Conservation (phyloP, 257 asterid species). For the Datura wrightii region DNA sequence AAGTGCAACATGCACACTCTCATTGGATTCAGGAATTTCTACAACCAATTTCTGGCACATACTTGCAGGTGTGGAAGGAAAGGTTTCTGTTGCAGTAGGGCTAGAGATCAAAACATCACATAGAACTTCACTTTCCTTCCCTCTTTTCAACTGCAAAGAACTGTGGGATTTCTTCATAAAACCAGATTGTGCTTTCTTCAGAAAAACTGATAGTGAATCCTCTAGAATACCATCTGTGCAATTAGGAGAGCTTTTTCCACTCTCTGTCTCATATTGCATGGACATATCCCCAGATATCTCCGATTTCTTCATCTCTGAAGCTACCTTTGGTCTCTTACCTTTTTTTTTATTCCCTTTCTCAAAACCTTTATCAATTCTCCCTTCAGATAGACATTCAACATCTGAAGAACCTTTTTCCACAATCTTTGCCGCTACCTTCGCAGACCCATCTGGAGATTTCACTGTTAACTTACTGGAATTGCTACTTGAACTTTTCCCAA, state of each 20-base stretch:
- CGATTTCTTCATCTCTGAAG: conserved; percentile 37
- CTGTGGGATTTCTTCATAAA: conserved; percentile 49
- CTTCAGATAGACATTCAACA: conserved; percentile 45
- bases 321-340: conserved; percentile 50
- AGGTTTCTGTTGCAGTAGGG: conserved; percentile 46
- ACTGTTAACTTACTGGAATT: conserved; percentile 40
- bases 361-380: conserved; percentile 39
- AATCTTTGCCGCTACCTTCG: conserved; percentile 39
- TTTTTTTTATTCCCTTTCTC: conserved; percentile 47
- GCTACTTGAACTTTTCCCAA: conserved; percentile 40
- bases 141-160: conserved; percentile 55
- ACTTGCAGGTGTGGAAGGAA: conserved; percentile 32
- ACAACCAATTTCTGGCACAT: conserved; percentile 39
- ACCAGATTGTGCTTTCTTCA: conserved; percentile 69
- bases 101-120: conserved; percentile 42
- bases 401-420: conserved; percentile 43
- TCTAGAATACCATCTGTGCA: conserved; percentile 52
- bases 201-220: conserved; percentile 71
- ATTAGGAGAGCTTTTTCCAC: conserved; percentile 34
- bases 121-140: conserved; percentile 46
- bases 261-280: conserved; percentile 46
- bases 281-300: conserved; percentile 40
- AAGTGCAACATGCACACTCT: conserved; percentile 34
- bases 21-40: conserved; percentile 41
- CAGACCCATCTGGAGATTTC: conserved; percentile 45